Percentiles rank a stretch among this genome's conserved stretches.
Conservation (phyloP, 208 protist species). For the Trichomonas vaginalis region DNA sequence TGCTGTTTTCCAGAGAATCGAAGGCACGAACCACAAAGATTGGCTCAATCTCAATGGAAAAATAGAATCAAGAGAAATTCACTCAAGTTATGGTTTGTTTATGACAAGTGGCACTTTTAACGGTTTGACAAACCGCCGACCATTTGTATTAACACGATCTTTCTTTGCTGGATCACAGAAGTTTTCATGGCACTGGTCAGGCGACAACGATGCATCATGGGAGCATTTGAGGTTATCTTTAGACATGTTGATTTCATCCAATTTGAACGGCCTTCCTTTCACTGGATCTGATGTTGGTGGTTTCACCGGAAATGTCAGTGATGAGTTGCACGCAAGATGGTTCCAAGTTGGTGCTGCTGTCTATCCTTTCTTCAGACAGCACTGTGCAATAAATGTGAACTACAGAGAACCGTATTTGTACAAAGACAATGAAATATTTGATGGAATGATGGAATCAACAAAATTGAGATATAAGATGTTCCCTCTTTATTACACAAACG, state of each 20-base stretch:
- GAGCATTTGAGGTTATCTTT: conserved; percentile 68
- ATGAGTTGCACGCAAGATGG: conserved; percentile 83
- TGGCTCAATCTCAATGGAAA: conserved; percentile 49
- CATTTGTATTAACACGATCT: conserved; percentile 85
- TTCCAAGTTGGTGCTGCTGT: conserved; percentile 70
- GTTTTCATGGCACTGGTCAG: conserved; percentile 88
- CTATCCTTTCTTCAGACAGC: conserved; percentile 89
- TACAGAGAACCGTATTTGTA: conserved; percentile 93
- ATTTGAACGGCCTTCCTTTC: conserved; percentile 77
- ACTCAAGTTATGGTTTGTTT: conserved; percentile 86
- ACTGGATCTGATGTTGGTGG: conserved; percentile 84
- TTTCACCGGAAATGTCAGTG: conserved; percentile 74
- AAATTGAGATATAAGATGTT: conserved; percentile 62
- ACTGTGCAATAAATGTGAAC: conserved; percentile 79
- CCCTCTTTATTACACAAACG: conserved; percentile 83
- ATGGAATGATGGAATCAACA: conserved; percentile 37
- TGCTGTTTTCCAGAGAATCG: conserved; percentile 76
- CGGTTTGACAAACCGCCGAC: conserved; percentile 62
- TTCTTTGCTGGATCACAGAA: conserved; percentile 90
- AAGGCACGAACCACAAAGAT: conserved; percentile 75
- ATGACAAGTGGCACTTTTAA: conserved; percentile 43
- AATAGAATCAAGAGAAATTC: conserved; percentile 74
- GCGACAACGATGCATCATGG: conserved; percentile 88
- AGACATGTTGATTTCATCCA: conserved; percentile 83
- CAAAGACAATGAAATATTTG: conserved; percentile 39